A percentile compares a stretch with the other conserved stretches of the same genome.
These are phyloP conservation scores for Zalaria sp. DNA, from an alignment of 2,329 filamentous ascomycete genomes.

Conservation along the genomic window DNA sequence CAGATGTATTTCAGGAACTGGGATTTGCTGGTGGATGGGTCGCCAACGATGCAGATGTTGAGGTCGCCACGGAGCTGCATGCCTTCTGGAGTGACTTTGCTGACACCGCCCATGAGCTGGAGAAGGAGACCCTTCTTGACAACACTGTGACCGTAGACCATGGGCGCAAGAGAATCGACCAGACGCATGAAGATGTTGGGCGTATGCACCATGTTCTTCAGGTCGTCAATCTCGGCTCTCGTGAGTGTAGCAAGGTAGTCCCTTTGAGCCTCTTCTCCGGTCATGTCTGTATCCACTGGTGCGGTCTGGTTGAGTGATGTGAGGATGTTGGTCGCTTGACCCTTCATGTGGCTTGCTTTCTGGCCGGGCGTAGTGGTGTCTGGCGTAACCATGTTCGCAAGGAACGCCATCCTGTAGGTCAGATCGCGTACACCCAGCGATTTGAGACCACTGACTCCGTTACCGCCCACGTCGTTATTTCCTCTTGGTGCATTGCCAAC, in stretches of 20 bases:
- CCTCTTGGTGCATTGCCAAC: conserved; percentile 58
- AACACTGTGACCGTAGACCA: conserved; percentile 92
- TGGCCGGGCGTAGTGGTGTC: conserved; percentile 73
- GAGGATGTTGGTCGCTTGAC: conserved; percentile 71
- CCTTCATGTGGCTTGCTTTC: conserved; percentile 48
- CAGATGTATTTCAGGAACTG: conserved; percentile 98
- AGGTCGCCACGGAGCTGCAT: conserved; percentile 95
- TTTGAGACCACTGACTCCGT: conserved; percentile 77
- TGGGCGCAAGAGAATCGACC: conserved; percentile 87
- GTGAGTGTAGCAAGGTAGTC: conserved; percentile 79
- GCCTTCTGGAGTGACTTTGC: conserved; percentile 80
- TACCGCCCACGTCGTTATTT: conserved; percentile 61
- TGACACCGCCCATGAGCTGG: conserved; percentile 90
- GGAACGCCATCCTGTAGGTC: conserved; percentile 90
- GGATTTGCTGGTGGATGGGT: conserved; percentile 92
- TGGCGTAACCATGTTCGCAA: conserved; percentile 89
- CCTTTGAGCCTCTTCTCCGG: conserved; percentile 75
- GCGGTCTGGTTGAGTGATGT: conserved; percentile 65
- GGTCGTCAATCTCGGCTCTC: conserved; percentile 74
- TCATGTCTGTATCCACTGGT: conserved; percentile 51
- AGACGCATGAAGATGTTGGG: conserved; percentile 89
- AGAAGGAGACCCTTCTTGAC: conserved; percentile 94
- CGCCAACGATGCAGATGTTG: conserved; percentile 96
- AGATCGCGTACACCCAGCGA: conserved; percentile 87
- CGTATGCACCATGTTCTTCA: conserved; percentile 85